These are phyloP conservation scores for Wakefieldia striispora DNA, from an alignment of 768 basidiomycete genomes.

Conservation along the genomic window DNA sequence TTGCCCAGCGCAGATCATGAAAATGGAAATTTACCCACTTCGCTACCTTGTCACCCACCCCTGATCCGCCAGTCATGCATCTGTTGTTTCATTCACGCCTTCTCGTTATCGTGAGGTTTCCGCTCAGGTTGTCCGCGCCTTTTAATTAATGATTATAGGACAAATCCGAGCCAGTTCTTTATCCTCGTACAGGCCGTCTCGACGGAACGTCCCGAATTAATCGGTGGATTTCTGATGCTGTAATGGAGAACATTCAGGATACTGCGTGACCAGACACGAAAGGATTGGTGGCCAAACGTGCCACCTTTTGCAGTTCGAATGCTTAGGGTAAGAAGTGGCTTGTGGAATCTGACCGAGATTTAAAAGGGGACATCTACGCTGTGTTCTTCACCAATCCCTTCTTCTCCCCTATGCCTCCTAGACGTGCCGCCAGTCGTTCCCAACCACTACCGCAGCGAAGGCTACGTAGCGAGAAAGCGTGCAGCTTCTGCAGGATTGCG, in stretches of 20 bases:
- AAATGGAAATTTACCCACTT: constrained; percentile 20
- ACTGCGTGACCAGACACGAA: constrained; percentile 6
- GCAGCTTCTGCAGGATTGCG: constrained; percentile 16
- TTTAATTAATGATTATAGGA: constrained; percentile 28
- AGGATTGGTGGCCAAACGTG: constrained; percentile 3
- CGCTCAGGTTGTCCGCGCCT: constrained; percentile 17
- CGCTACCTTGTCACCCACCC: constrained; percentile 20
- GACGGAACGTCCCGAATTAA: constrained; percentile 14
- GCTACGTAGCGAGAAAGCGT: constrained; percentile 15
- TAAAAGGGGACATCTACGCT: constrained; percentile 12
- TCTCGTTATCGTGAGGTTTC: constrained; percentile 32
- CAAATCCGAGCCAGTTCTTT: constrained; percentile 5
- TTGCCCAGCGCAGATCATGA: constrained; percentile 27
- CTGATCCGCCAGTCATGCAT: constrained; percentile 28
- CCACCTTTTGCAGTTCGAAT: constrained; percentile 9
- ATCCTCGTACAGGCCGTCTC: constrained; percentile 14
- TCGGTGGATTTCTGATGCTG: constrained; percentile 13
- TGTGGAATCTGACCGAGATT: constrained; percentile 11
- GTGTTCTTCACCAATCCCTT: constrained; percentile 8
- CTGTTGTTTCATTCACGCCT: constrained; percentile 27
- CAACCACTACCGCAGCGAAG: constrained; percentile 14
- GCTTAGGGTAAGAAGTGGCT: constrained; percentile 4
- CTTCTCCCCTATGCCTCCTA: constrained; percentile 13
- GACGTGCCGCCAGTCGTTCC: constrained; percentile 3
- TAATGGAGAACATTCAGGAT: constrained; percentile 7